phyloP scores from a whole-genome alignment of 2,329 filamentous ascomycete genomes.

The Ceratocystis destructans region DNA sequence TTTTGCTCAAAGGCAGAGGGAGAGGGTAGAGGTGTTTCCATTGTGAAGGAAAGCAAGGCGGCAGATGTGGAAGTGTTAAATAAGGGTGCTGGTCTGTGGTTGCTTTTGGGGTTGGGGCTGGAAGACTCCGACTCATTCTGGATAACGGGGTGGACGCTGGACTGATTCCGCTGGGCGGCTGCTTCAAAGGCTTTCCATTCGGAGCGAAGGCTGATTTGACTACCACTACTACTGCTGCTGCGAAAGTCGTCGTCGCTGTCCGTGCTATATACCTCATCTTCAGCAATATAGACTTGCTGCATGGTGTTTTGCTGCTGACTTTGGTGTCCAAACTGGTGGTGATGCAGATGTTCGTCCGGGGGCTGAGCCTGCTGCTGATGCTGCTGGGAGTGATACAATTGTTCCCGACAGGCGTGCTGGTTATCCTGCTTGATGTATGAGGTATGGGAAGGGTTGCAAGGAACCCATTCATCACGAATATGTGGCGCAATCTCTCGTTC shows the following conservation, averaged over 20 bases:
- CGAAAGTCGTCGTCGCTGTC: slow-evolving; percentile 6
- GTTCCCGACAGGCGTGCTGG: not conserved
- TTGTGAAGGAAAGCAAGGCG: slow-evolving; percentile 9
- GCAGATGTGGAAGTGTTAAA: not conserved
- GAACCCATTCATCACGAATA: not conserved
- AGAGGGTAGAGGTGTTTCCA: not conserved
- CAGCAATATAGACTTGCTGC: slow-evolving; percentile 8
- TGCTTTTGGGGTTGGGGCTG: not conserved
- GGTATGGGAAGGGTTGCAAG: not conserved
- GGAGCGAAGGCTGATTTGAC: slow-evolving; percentile 9
- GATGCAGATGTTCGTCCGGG: not conserved
- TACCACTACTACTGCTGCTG: slow-evolving; percentile 2
- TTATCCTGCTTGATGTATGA: not conserved
- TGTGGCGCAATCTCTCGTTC: not conserved
- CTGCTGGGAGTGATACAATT: not conserved
- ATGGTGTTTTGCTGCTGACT: not conserved
- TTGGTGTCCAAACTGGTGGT: not conserved
- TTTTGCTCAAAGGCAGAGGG: slow-evolving; percentile 5
- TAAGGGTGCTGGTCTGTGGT: not conserved
- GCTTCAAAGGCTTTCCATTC: slow-evolving; percentile 14
- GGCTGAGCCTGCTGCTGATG: not conserved
- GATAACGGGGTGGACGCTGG: slow-evolving; percentile 3
- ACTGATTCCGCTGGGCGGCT: slow-evolving; percentile 6
- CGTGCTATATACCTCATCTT: slow-evolving; percentile 11
- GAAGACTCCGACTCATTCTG: not conserved